Percentiles rank a stretch among this genome's conserved stretches.
These are phyloP conservation scores for Thecaphora thlaspeos DNA, from an alignment of 1,284 basidiomycete species.

Conservation along the genomic window DNA sequence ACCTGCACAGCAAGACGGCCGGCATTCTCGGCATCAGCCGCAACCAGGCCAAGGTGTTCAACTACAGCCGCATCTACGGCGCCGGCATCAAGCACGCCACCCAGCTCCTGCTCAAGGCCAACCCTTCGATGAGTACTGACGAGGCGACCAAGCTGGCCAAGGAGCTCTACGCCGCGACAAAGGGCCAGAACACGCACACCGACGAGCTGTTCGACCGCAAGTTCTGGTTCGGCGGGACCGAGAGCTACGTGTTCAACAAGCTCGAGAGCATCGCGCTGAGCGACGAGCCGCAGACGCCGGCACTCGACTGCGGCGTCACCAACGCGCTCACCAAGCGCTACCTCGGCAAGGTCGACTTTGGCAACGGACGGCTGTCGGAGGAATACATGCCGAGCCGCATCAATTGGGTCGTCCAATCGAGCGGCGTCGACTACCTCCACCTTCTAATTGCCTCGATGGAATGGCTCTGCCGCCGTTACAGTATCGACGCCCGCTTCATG, in stretches of 20 bases:
- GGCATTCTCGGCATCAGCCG: constrained; percentile 87
- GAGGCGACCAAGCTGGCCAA: constrained; percentile 78
- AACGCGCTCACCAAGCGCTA: constrained; percentile 85
- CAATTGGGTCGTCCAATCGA: constrained; percentile 99
- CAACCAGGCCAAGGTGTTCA: constrained; percentile 97
- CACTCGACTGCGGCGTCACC: constrained; percentile 90
- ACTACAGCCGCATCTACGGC: constrained; percentile 97
- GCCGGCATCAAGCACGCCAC: constrained; percentile 94
- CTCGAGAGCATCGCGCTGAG: constrained; percentile 91
- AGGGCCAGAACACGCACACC: constrained; percentile 65
- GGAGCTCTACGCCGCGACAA: constrained; percentile 86
- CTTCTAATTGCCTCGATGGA: constrained; percentile 94
- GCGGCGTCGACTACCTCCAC: constrained; percentile 96
- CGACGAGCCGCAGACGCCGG: constrained; percentile 83
- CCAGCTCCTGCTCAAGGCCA: constrained; percentile 82
- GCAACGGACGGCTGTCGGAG: constrained; percentile 66
- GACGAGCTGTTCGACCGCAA: constrained; percentile 62
- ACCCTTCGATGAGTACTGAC: constrained; percentile 74
- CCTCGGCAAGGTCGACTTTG: constrained; percentile 63
- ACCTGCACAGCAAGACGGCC: constrained; percentile 95
- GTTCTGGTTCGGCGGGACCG: constrained; percentile 96
- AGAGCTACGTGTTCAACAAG: constrained; percentile 99
- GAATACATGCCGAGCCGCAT: constrained; percentile 95
- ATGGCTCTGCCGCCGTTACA: constrained; percentile 76
- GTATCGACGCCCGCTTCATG: constrained; percentile 87